phyloP scores from a whole-genome alignment of 768 basidiomycete species.

The Naematelia encephala region DNA sequence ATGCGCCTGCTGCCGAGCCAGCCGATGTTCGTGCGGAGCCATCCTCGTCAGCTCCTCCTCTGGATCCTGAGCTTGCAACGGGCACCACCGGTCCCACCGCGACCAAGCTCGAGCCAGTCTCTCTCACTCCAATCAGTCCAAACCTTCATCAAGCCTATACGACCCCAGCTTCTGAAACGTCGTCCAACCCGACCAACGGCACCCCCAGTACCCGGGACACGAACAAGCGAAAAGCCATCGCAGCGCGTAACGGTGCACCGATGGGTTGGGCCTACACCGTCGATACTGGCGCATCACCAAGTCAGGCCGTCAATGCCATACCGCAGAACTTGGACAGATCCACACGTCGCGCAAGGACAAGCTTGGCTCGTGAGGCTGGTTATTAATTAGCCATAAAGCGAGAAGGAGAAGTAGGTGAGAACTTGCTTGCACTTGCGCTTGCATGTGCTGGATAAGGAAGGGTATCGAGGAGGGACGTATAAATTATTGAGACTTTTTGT shows the following conservation, averaged over 20 bases:
- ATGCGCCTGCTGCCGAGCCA: neutral
- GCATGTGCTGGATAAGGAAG: no score
- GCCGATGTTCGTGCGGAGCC: neutral
- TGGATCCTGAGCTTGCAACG: no score
- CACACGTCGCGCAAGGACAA: neutral
- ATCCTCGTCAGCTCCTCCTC: no score
- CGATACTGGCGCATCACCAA: neutral
- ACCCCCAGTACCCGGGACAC: neutral
- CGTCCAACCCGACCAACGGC: neutral
- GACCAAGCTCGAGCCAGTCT: neutral
- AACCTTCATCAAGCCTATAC: neutral
- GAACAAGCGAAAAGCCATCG: constrained; percentile 12
- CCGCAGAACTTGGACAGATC: neutral
- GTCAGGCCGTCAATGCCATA: neutral
- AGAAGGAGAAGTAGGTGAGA: neutral
- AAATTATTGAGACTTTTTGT: no score
- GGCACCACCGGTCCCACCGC: neutral
- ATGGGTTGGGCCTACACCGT: constrained; percentile 15
- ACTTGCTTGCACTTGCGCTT: no score
- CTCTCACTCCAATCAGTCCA: no score
- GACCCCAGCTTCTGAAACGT: neutral
- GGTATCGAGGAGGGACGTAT: no score
- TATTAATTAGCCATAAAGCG: no score
- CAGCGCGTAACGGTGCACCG: constrained; percentile 16
- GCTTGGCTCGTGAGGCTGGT: neutral